phyloP scores from a whole-genome alignment of 257 asterid species.

The Phtheirospermum japonicum region DNA sequence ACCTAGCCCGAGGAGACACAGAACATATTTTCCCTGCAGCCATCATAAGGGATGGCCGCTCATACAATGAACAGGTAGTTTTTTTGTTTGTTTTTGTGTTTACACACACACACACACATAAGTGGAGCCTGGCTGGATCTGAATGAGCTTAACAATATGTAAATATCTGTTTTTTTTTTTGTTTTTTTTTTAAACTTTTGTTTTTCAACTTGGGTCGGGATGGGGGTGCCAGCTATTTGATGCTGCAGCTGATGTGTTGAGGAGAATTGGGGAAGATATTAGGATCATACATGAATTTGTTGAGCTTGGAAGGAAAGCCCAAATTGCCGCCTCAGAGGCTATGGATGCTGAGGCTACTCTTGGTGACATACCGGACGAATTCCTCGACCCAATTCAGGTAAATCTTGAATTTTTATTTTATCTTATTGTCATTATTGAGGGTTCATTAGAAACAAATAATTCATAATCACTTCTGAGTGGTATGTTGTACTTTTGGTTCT shows the following conservation, averaged over 20 bases:
- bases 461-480: background rate
- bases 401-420: background rate
- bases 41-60: slow-evolving; percentile 87
- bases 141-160: too few relatives aligned
- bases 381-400: slow-evolving; percentile 98
- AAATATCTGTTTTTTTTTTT: background rate
- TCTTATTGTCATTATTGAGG: background rate
- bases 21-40: slow-evolving; percentile 74
- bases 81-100: background rate
- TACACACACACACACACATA: too few relatives aligned
- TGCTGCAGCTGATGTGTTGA: slow-evolving; percentile 79
- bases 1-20: slow-evolving; percentile 84
- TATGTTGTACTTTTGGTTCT: too few relatives aligned
- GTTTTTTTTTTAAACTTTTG: background rate
- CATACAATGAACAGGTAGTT: slow-evolving; percentile 87
- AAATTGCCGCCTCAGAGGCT: slow-evolving; percentile 80
- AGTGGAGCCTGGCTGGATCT: too few relatives aligned
- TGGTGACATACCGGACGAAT: slow-evolving; percentile 99
- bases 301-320: slow-evolving; percentile 78
- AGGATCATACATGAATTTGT: slow-evolving; percentile 71
- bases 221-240: slow-evolving; percentile 61
- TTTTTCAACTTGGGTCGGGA: background rate
- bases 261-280: slow-evolving; percentile 73
- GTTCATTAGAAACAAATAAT: background rate
- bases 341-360: slow-evolving; percentile 94